Conservation (phyloP, 1,284 basidiomycete species). For the Fomitopsis pinicola region DNA sequence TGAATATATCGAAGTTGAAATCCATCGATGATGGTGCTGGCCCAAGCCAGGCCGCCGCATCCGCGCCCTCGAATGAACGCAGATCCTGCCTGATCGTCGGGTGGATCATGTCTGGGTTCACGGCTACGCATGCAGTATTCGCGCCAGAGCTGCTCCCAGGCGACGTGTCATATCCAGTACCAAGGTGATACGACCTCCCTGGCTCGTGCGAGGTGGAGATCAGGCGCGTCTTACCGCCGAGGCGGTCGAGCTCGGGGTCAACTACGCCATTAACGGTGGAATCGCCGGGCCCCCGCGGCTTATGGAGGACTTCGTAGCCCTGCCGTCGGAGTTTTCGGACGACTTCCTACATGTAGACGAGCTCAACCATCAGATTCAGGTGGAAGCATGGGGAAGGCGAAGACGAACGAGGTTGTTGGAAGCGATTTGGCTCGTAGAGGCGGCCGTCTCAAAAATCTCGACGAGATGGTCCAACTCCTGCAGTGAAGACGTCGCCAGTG, state of each 20-base stretch:
- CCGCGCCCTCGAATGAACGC: conserved; percentile 31
- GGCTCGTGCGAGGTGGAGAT: conserved; percentile 13
- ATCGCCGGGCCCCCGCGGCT: conserved; percentile 25
- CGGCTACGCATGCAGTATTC: not conserved
- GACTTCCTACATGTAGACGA: conserved; percentile 34
- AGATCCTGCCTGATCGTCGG: conserved; percentile 41
- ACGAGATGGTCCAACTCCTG: conserved; percentile 52
- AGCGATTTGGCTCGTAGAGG: conserved; percentile 42
- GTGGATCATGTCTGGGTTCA: conserved; percentile 29
- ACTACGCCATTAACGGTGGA: conserved; percentile 27
- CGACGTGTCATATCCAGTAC: conserved; percentile 6
- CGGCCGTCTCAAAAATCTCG: conserved; percentile 49
- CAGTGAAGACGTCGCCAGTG: conserved; percentile 48
- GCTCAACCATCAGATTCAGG: not conserved
- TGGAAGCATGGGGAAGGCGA: not conserved
- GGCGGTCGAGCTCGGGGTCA: conserved; percentile 52
- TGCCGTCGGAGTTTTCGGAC: conserved; percentile 47
- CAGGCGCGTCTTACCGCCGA: conserved; percentile 54
- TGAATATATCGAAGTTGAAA: conserved; percentile 15
- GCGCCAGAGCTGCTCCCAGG: not conserved
- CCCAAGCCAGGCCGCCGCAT: not conserved
- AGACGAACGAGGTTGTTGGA: conserved; percentile 41
- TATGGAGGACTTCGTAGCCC: conserved; percentile 45
- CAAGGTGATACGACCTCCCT: not conserved
- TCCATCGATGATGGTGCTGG: not conserved